phyloP scores from a whole-genome alignment of 139 green algal genomes.

The Desmodesmus armatus region DNA sequence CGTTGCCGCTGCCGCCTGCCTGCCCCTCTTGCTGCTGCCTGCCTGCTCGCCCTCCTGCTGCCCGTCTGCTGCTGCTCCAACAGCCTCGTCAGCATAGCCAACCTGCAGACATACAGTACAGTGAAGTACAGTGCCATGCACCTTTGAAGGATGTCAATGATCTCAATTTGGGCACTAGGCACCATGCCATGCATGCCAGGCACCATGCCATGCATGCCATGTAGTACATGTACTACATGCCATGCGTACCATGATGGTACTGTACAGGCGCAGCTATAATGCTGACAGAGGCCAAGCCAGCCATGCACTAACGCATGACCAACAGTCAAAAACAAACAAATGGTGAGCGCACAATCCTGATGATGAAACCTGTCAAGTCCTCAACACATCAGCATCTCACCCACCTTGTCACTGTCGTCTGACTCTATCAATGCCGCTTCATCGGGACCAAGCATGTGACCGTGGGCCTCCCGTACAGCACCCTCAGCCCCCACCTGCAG shows the following conservation, averaged over 20 bases:
- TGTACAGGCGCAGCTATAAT: not conserved
- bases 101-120: not conserved
- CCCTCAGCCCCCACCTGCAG: conserved; percentile 6
- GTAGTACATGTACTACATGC: not conserved
- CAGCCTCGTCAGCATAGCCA: too few relatives aligned
- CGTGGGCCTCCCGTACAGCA: conserved; percentile 41
- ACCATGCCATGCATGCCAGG: not conserved
- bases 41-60: conserved; percentile 17
- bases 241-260: not conserved
- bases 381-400: not conserved
- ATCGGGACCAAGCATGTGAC: conserved; percentile 45
- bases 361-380: not conserved
- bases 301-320: not conserved
- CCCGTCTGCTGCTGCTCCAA: not conserved
- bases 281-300: too few relatives aligned
- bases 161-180: not conserved
- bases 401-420: conserved; percentile 49
- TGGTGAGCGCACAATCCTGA: not conserved
- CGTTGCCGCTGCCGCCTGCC: not conserved
- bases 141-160: not conserved
- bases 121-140: not conserved
- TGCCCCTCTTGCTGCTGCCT: conserved; percentile 5
- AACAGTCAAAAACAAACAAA: not conserved
- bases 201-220: not conserved
- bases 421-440: conserved; percentile 28